Percentiles rank a stretch among this genome's conserved stretches.
These are phyloP conservation scores for Komagataella mondaviorum DNA, from an alignment of 805 yeast species.

Conservation along the genomic window DNA sequence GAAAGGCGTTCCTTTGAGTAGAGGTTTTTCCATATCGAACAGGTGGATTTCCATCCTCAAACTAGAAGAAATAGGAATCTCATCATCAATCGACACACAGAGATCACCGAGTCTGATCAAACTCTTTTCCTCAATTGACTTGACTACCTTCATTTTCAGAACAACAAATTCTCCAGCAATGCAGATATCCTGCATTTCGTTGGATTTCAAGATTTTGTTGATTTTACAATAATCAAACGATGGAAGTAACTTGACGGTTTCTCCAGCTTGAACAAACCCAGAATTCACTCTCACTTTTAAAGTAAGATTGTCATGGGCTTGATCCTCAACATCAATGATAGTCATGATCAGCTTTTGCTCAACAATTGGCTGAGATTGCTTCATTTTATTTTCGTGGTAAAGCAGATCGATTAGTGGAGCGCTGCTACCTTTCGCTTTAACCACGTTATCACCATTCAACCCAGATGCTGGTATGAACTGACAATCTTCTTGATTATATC, in stretches of 20 bases:
- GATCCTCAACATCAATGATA: conserved; percentile 46
- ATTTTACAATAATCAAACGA: conserved; percentile 28
- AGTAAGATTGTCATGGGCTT: conserved; percentile 33
- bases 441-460: conserved; percentile 51
- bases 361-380: conserved; percentile 4
- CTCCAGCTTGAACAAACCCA: conserved; percentile 64
- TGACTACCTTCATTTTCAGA: conserved; percentile 23
- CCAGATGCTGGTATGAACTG: conserved; percentile 61
- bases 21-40: conserved; percentile 60
- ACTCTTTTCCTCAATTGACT: conserved; percentile 18
- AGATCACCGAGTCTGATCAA: conserved; percentile 54
- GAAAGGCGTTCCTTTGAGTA: conserved; percentile 69
- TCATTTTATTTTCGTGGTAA: conserved; percentile 18
- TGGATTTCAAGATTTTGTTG: conserved; percentile 17
- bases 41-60: conserved; percentile 44
- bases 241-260: conserved; percentile 46
- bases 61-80: conserved; percentile 31
- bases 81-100: conserved; percentile 31
- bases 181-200: conserved; percentile 20
- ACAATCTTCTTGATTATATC: conserved; percentile 26
- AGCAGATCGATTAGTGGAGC: conserved; percentile 23
- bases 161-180: conserved; percentile 43
- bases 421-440: conserved; percentile 20
- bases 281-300: conserved; percentile 53
- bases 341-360: conserved; percentile 28